Evolutionary conservation across 23 red algal genomes (phyloP).

Genomic region (Gracilaria vermiculophylla): DNA sequence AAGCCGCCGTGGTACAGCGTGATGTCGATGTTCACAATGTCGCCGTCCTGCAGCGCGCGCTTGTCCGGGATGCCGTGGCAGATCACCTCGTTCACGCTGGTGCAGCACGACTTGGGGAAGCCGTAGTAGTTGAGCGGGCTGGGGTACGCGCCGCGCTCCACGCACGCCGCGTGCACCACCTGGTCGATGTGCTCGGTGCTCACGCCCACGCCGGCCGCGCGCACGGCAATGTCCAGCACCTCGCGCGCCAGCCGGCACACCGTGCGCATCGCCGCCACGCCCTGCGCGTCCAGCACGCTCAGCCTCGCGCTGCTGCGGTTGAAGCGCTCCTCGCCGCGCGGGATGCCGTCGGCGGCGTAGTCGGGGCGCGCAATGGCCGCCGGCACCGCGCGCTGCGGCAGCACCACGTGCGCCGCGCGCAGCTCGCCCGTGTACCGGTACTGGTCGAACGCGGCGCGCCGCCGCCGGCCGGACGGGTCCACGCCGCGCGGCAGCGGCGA

Average conservation of each 20-base stretch:
- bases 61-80: conserved; percentile 96
- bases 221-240: conserved; percentile 85
- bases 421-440: conserved; percentile 79
- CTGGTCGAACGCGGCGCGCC: conserved; percentile 28
- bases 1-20: conserved; percentile 88
- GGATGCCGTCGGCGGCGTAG: conserved; percentile 57
- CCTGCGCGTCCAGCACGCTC: conserved; percentile 44
- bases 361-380: conserved; percentile 59
- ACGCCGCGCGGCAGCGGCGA: neutral
- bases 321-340: conserved; percentile 67
- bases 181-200: conserved; percentile 94
- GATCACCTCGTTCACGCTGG: conserved; percentile 97
- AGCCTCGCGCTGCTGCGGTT: conserved; percentile 49
- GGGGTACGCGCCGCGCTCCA: conserved; percentile 75
- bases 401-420: conserved; percentile 35
- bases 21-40: conserved; percentile 98
- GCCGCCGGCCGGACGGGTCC: conserved; percentile 19
- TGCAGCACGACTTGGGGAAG: conserved; percentile 95
- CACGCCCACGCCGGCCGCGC: conserved; percentile 77
- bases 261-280: conserved; percentile 68
- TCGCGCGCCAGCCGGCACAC: conserved; percentile 82
- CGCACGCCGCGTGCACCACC: conserved; percentile 84
- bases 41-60: conserved; percentile 86
- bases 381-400: conserved; percentile 60
- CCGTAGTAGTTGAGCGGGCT: conserved; percentile 96